These are phyloP conservation scores for Talaromyces atroroseus DNA, from an alignment of 2,329 filamentous ascomycete genomes.

Conservation along the genomic window DNA sequence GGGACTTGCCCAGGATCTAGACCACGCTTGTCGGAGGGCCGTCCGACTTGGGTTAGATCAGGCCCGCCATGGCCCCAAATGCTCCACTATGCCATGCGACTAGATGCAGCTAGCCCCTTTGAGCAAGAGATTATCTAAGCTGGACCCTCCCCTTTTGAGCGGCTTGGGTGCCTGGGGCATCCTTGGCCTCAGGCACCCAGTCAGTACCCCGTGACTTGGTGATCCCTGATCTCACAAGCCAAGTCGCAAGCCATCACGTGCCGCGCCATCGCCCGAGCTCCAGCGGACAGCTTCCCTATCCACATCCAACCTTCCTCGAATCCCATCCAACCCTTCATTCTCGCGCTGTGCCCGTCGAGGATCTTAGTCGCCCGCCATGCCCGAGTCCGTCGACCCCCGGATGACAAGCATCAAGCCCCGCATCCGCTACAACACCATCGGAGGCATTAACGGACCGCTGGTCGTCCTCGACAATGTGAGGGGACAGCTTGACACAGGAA, in stretches of 20 bases:
- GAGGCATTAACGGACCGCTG: conserved; percentile 94
- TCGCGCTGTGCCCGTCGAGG: conserved; percentile 1
- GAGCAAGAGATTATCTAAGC: too few relatives aligned
- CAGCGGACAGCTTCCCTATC: not conserved
- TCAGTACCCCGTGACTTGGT: not conserved
- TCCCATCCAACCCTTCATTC: not conserved
- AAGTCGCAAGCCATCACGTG: not conserved
- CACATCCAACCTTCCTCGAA: not conserved
- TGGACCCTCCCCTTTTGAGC: not conserved
- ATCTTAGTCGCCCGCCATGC: conserved; percentile 25
- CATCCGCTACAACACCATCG: conserved; percentile 96
- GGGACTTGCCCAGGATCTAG: not conserved
- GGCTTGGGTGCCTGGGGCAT: not conserved
- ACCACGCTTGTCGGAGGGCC: not conserved
- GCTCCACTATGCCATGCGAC: too few relatives aligned
- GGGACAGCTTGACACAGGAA: not conserved
- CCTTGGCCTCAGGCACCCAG: not conserved
- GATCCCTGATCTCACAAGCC: not conserved
- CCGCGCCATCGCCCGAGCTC: not conserved
- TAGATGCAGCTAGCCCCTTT: too few relatives aligned
- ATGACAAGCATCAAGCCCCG: conserved; percentile 58
- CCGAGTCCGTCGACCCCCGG: conserved; percentile 40
- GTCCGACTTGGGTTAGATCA: not conserved
- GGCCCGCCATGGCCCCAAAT: too few relatives aligned
- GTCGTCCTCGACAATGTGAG: conserved; percentile 94